A percentile compares a stretch with the other conserved stretches of the same genome.
phyloP scores from a whole-genome alignment of 1,284 basidiomycete species.

The Mycena citricolor region DNA sequence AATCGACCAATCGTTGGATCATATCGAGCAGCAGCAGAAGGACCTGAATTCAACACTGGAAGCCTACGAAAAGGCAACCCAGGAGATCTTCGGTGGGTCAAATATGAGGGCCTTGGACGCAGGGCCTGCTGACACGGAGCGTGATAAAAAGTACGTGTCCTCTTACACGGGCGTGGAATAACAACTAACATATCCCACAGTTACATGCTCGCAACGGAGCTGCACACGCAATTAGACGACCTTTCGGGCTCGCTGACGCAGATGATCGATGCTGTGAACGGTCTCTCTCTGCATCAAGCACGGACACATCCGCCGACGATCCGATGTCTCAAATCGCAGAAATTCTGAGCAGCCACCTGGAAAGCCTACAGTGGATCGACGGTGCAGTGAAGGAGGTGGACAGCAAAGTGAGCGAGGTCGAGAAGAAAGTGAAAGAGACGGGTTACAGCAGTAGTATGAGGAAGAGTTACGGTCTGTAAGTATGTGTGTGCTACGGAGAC shows the following conservation, averaged over 20 bases:
- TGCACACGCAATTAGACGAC: conserved; percentile 92
- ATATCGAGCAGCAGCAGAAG: conserved; percentile 91
- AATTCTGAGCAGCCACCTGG: conserved; percentile 92
- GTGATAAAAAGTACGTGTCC: conserved; percentile 82
- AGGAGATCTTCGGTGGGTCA: conserved; percentile 74
- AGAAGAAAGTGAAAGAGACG: conserved; percentile 66
- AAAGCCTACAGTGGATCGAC: conserved; percentile 93
- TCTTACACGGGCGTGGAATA: too few species aligned
- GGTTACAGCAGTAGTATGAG: conserved; percentile 31
- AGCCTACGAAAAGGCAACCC: conserved; percentile 84
- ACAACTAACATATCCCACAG: conserved; percentile 39
- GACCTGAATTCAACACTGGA: conserved; percentile 81
- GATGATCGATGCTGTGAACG: conserved; percentile 95
- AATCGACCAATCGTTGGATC: conserved; percentile 81
- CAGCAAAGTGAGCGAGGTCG: conserved; percentile 76
- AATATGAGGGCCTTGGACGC: conserved; percentile 74
- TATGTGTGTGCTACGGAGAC: conserved; percentile 1
- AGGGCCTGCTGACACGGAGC: conserved; percentile 88
- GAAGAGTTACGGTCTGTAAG: conserved; percentile 14
- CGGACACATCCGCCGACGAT: conserved; percentile 59
- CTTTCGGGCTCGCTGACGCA: conserved; percentile 86
- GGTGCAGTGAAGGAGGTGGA: conserved; percentile 77
- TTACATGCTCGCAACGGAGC: conserved; percentile 88
- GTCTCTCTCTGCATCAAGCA: conserved; percentile 50
- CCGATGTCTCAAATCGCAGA: conserved; percentile 91